Percentiles rank a stretch among this genome's conserved stretches.
Conservation (phyloP, 805 yeast genomes). For the Tanozyma kutaoensis region DNA sequence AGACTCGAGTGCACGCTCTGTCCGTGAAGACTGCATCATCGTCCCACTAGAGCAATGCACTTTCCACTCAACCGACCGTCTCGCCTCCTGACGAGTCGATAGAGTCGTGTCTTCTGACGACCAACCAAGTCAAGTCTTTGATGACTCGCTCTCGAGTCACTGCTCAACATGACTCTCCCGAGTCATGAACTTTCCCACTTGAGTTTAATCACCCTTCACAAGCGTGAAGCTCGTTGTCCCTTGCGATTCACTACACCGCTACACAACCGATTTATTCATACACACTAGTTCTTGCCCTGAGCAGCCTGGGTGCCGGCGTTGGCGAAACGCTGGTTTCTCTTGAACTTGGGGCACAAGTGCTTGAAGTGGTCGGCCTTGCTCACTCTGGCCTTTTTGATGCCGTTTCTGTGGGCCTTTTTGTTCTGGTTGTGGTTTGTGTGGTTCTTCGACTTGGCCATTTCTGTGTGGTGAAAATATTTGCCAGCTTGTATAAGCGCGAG, state of each 20-base stretch:
- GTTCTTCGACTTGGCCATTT: constrained; percentile 98
- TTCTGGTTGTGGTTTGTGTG: constrained; percentile 99
- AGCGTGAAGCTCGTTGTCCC: neutral
- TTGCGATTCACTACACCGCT: neutral
- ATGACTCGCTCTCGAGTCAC: too few species aligned
- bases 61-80: too few species aligned
- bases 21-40: too few species aligned
- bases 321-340: constrained; percentile 98
- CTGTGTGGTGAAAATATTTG: constrained; percentile 20
- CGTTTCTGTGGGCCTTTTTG: constrained; percentile 99
- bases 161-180: neutral
- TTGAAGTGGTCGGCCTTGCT: constrained; percentile 96
- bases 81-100: too few species aligned
- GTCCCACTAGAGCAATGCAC: too few species aligned
- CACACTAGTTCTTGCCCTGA: constrained; percentile 35
- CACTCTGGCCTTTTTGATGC: constrained; percentile 98
- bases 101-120: too few species aligned
- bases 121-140: too few species aligned
- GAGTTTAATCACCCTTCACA: neutral
- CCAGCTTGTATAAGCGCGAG: too few species aligned
- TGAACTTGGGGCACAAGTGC: constrained; percentile 99
- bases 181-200: neutral
- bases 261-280: neutral
- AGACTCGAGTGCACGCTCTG: too few species aligned
- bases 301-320: constrained; percentile 95